Percentiles rank a stretch among this genome's conserved stretches.
phyloP scores from a whole-genome alignment of 352 stramenopile genomes.

The Thalassiosira livingstoniorum region DNA sequence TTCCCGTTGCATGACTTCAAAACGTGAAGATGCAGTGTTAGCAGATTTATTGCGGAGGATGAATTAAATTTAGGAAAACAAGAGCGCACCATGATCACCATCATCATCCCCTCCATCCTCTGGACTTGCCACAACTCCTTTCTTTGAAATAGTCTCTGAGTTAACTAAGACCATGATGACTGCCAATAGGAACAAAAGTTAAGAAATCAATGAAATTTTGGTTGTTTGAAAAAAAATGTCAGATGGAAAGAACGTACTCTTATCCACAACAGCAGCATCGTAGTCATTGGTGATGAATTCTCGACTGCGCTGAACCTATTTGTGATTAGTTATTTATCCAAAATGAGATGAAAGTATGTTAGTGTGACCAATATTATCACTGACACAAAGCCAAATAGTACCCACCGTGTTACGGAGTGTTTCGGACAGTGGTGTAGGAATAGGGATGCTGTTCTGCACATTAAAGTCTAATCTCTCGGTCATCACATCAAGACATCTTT shows the following conservation, averaged over 20 bases:
- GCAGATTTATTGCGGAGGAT: too few relatives aligned
- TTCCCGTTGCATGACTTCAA: constrained; percentile 88
- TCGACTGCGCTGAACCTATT: constrained; percentile 77
- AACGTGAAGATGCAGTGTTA: too few relatives aligned
- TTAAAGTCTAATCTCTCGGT: constrained; percentile 90
- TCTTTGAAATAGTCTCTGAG: constrained; percentile 87
- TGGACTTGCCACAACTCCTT: constrained; percentile 72
- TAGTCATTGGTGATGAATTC: constrained; percentile 88
- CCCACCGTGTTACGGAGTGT: constrained; percentile 86
- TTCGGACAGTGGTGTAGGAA: constrained; percentile 85
- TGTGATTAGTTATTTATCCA: too few relatives aligned
- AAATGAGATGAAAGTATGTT: too few relatives aligned
- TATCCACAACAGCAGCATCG: constrained; percentile 83
- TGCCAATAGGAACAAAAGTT: constrained; percentile 68
- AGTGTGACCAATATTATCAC: too few relatives aligned
- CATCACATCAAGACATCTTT: constrained; percentile 89
- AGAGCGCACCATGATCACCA: constrained; percentile 90
- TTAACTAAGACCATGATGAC: constrained; percentile 88
- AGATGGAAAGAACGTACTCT: constrained; percentile 17
- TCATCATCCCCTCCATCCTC: constrained; percentile 86
- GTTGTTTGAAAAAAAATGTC: background rate
- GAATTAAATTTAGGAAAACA: too few relatives aligned
- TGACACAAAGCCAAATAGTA: too few relatives aligned
- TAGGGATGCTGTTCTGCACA: constrained; percentile 89
- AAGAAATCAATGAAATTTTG: constrained; percentile 1